These are phyloP conservation scores for Globisporangium takayamanum DNA, from an alignment of 352 stramenopile species.

Conservation along the genomic window DNA sequence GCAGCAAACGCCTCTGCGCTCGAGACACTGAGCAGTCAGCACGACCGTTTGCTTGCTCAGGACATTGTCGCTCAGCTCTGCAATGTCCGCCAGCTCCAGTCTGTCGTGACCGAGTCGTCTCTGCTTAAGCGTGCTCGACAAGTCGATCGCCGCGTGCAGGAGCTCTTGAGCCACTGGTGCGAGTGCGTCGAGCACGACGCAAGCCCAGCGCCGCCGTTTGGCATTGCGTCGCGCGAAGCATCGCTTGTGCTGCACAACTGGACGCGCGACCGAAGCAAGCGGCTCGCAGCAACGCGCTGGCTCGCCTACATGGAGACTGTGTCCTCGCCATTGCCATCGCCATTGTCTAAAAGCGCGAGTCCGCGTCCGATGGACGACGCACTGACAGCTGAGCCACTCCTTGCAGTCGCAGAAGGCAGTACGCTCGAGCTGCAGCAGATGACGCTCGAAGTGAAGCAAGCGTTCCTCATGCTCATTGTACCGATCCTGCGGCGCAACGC, in stretches of 20 bases:
- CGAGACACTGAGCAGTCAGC: constrained; percentile 16
- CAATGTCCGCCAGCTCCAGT: constrained; percentile 17
- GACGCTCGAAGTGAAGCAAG: constrained; percentile 67
- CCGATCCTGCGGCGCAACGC: constrained; percentile 56
- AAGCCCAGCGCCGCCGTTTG: constrained; percentile 36
- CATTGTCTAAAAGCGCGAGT: background rate
- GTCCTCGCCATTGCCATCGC: background rate
- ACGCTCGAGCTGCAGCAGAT: constrained; percentile 50
- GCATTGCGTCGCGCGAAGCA: constrained; percentile 50
- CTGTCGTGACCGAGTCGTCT: constrained; percentile 1
- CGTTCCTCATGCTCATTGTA: constrained; percentile 59
- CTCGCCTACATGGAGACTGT: constrained; percentile 36
- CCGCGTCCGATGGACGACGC: background rate
- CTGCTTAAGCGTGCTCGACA: constrained; percentile 20
- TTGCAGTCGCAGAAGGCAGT: constrained; percentile 16
- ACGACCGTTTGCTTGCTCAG: constrained; percentile 10
- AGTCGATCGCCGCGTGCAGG: constrained; percentile 28
- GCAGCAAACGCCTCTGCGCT: constrained; percentile 26
- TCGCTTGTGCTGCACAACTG: constrained; percentile 57
- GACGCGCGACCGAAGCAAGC: constrained; percentile 36
- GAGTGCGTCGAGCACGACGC: constrained; percentile 21
- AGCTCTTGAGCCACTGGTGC: constrained; percentile 39
- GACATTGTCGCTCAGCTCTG: constrained; percentile 19
- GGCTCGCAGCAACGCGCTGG: constrained; percentile 31
- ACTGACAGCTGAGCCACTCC: constrained; percentile 10